Conservation (phyloP, 2,329 filamentous ascomycete species). For the Penicillium hesseltinei region DNA sequence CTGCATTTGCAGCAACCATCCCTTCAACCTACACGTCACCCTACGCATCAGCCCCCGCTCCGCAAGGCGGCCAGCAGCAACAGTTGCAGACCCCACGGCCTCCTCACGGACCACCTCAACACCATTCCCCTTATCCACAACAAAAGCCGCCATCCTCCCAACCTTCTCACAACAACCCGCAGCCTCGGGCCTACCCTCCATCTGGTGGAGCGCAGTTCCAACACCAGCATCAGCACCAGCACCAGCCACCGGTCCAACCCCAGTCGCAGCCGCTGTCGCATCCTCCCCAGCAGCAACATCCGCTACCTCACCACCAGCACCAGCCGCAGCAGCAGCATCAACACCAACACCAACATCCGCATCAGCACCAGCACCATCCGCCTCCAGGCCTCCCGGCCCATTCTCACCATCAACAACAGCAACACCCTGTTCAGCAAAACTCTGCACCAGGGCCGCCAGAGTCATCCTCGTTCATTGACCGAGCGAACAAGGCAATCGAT, state of each 20-base stretch:
- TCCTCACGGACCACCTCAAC: constrained; percentile 22
- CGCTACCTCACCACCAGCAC: constrained; percentile 4
- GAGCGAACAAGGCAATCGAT: constrained; percentile 46
- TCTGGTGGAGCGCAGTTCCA: constrained; percentile 17
- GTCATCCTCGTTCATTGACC: constrained; percentile 39
- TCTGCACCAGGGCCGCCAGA: constrained; percentile 28
- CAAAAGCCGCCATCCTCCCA: constrained; percentile 21
- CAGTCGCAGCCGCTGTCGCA: constrained; percentile 17
- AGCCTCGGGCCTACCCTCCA: constrained; percentile 21
- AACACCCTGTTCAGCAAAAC: constrained; percentile 22
- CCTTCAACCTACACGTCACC: constrained; percentile 43
- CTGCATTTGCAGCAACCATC: constrained; percentile 38
- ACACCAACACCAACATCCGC: constrained; percentile 20
- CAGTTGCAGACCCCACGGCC: constrained; percentile 28
- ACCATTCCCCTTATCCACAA: constrained; percentile 26
- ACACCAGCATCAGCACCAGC: constrained; percentile 19
- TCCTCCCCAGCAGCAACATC: constrained; percentile 14
- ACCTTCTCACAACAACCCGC: constrained; percentile 21
- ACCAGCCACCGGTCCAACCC: constrained; percentile 16
- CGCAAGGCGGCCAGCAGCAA: constrained; percentile 33
- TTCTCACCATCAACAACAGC: constrained; percentile 21
- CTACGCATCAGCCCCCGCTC: constrained; percentile 40
- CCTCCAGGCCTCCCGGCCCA: constrained; percentile 17
- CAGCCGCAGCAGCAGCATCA: constrained; percentile 5
- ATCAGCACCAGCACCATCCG: constrained; percentile 27